Evolutionary conservation across 2,329 filamentous ascomycete species (phyloP), one percentile per base, ranked within the genome.

Genomic region (Kalmusia sp.): DNA sequence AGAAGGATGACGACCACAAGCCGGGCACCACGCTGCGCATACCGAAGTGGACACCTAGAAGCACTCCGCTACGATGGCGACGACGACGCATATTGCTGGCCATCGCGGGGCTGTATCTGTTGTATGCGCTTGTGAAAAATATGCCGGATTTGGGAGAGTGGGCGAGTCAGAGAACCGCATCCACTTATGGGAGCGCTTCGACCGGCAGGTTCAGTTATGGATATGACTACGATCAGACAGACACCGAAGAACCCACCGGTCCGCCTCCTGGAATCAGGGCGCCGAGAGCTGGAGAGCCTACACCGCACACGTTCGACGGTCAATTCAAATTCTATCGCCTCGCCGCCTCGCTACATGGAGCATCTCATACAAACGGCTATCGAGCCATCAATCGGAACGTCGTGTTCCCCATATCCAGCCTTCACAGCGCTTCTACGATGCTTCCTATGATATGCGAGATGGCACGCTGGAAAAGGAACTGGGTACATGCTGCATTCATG

Each of bases 371-470:
- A 0, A 76, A 77, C 22, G 87, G 87, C 4, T 73, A 75, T 43
- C 77, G 77, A 48, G 57, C 69, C 27, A 69, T 76, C 31, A 91
- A 90, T 66, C 83, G 83, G 45, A 92, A 92, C 65, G 82, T 96
- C 14, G 74, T 97, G 3, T 96, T 96, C 69, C 88, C 87, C 4
- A 87, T 90, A 3, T 87, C 90, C 0, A 92, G 83, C 55, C 75
- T 96, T 45, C 84, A 84, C 70, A 95, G 91, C 68, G 85, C 87
- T 14, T 83, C 90, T 0, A 83, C 84, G 27, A 72, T 97, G 48
- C 77, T 96, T 27, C 92, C 92, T 0, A 80, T 96, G 68, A 91
- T 93, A 5, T 98, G 95, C 73, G 85, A 91, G 64, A 97, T 97
- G 93, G 87, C 87, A 6, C 73, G 73, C 19, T 82, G 87, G 72